These are phyloP conservation scores for Colletotrichum eremochloae DNA, from an alignment of 2,329 filamentous ascomycete species.

Conservation along the genomic window DNA sequence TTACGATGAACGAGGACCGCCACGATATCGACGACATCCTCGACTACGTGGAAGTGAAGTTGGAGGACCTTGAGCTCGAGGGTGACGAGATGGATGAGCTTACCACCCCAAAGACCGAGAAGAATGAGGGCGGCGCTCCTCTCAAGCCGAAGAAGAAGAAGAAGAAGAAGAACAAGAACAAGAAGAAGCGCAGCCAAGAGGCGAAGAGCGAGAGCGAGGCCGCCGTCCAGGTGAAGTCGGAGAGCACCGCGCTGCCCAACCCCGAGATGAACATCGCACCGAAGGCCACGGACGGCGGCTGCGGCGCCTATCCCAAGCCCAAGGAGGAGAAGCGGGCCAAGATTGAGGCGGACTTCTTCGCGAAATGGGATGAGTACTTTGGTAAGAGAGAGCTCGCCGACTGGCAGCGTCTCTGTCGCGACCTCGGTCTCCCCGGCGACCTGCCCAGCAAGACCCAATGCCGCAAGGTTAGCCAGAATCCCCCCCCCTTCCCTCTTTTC, in stretches of 20 bases:
- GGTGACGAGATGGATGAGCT: not conserved
- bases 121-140: not conserved
- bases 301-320: too few species aligned
- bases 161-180: not conserved
- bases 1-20: not conserved
- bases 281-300: not conserved
- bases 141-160: not conserved
- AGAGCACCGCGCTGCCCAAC: not conserved
- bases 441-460: slow-evolving; percentile 61
- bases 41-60: not conserved
- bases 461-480: slow-evolving; percentile 54
- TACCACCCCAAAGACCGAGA: not conserved
- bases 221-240: slow-evolving; percentile 12
- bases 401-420: slow-evolving; percentile 60
- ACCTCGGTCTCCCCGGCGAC: slow-evolving; percentile 56
- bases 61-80: not conserved
- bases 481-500: too few species aligned
- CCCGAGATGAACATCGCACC: not conserved
- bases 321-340: not conserved
- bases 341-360: not conserved
- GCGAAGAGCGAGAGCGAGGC: not conserved
- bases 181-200: not conserved
- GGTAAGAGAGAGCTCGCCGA: slow-evolving; percentile 52
- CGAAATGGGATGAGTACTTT: slow-evolving; percentile 50
- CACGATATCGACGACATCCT: not conserved